Percentiles rank a stretch among this genome's conserved stretches.
Conservation (phyloP, 2,329 filamentous ascomycete species). For the Graphium sp. region DNA sequence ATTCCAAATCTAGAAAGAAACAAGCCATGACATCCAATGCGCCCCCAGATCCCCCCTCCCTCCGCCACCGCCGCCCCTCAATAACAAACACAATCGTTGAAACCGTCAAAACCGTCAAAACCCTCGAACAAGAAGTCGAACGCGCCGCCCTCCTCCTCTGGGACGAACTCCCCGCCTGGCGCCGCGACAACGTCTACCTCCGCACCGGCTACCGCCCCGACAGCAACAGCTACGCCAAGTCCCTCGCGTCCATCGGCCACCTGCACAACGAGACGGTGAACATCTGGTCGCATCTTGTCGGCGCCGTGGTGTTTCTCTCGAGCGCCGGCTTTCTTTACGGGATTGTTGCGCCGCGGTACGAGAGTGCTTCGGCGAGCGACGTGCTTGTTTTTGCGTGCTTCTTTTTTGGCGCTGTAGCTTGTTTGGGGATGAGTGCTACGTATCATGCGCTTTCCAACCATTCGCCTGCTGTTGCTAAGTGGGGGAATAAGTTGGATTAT, state of each 20-base stretch:
- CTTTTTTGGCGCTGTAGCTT: constrained; percentile 56
- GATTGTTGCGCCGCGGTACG: constrained; percentile 48
- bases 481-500: constrained; percentile 91
- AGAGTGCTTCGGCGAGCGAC: constrained; percentile 42
- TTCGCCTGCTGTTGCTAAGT: constrained; percentile 56
- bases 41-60: constrained; percentile 1
- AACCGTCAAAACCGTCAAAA: constrained; percentile 11
- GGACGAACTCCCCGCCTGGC: constrained; percentile 42
- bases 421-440: constrained; percentile 66
- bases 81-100: constrained; percentile 8
- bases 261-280: constrained; percentile 47
- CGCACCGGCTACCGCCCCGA: constrained; percentile 33
- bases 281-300: constrained; percentile 48
- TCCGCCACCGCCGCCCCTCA: constrained; percentile 5
- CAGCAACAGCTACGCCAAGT: constrained; percentile 26
- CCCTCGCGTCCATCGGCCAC: constrained; percentile 29
- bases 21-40: constrained; percentile 5
- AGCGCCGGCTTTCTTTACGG: constrained; percentile 35
- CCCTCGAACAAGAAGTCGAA: constrained; percentile 21
- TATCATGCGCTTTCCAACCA: constrained; percentile 82
- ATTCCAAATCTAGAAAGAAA: too few species aligned
- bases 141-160: constrained; percentile 29
- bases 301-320: constrained; percentile 40
- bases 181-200: constrained; percentile 42
- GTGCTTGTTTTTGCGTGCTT: constrained; percentile 63